These are phyloP conservation scores for Diophrys appendiculata DNA, from an alignment of 73 alveolate genomes.

Conservation along the genomic window DNA sequence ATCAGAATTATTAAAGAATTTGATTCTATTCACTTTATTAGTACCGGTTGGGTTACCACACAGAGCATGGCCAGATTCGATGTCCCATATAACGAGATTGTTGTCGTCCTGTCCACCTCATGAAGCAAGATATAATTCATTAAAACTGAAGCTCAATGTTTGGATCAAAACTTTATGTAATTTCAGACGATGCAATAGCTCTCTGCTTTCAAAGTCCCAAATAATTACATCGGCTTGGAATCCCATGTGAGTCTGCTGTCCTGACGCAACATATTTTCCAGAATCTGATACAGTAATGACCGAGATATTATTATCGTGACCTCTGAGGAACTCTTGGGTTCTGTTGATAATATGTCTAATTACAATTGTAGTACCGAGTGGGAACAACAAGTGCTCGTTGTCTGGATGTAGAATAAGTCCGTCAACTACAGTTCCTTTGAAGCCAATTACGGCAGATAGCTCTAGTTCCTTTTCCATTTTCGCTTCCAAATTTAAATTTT, in stretches of 20 bases:
- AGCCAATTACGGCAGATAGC: constrained; percentile 67
- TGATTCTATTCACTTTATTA: constrained; percentile 39
- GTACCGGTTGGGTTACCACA: constrained; percentile 50
- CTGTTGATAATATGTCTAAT: constrained; percentile 87
- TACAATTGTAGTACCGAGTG: constrained; percentile 94
- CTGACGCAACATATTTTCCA: constrained; percentile 52
- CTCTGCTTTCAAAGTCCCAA: constrained; percentile 57
- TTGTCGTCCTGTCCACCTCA: constrained; percentile 69
- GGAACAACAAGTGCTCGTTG: constrained; percentile 94
- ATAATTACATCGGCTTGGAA: constrained; percentile 58
- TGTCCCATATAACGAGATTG: constrained; percentile 61
- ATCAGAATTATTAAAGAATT: constrained; percentile 46
- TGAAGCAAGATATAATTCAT: constrained; percentile 62
- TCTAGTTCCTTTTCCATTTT: constrained; percentile 64
- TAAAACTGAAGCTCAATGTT: constrained; percentile 54
- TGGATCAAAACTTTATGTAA: constrained; percentile 52
- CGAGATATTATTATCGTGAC: constrained; percentile 46
- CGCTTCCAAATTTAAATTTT: constrained; percentile 3
- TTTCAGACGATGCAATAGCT: constrained; percentile 56
- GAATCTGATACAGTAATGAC: constrained; percentile 26
- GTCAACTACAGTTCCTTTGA: constrained; percentile 73
- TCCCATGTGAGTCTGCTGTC: constrained; percentile 54
- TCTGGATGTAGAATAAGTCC: constrained; percentile 97
- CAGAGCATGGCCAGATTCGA: constrained; percentile 57
- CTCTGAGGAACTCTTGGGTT: constrained; percentile 70